Conservation (phyloP, 1,284 basidiomycete species). For the Cutaneotrichosporon cutaneum region DNA sequence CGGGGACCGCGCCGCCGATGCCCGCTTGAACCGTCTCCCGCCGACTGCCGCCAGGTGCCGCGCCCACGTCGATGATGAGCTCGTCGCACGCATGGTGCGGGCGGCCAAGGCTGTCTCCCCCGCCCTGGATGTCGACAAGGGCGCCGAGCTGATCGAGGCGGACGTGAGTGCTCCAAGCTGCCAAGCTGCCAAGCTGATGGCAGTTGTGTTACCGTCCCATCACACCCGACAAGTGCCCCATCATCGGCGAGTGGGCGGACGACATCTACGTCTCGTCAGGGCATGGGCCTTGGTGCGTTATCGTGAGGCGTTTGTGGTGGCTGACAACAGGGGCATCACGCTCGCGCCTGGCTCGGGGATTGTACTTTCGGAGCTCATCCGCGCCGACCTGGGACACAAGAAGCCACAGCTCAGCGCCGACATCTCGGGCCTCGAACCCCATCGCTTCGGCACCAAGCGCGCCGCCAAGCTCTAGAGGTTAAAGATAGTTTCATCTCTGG, state of each 20-base stretch:
- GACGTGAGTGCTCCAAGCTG: constrained; percentile 18
- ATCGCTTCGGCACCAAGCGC: constrained; percentile 13
- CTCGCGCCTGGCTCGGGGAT: constrained; percentile 19
- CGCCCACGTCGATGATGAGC: constrained; percentile 13
- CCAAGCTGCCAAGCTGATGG: not conserved
- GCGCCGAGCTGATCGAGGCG: constrained; percentile 18
- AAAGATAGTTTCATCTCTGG: not conserved
- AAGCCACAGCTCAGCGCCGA: constrained; percentile 12
- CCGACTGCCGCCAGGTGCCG: constrained; percentile 10
- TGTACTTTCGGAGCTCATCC: constrained; percentile 15
- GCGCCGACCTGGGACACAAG: constrained; percentile 9
- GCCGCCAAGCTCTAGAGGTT: constrained; percentile 12
- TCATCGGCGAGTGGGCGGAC: constrained; percentile 17
- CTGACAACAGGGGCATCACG: constrained; percentile 17
- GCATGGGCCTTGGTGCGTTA: constrained; percentile 19
- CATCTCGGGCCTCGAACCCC: constrained; percentile 16
- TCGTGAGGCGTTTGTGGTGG: no score
- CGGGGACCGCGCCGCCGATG: constrained; percentile 14
- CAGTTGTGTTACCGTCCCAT: constrained; percentile 24
- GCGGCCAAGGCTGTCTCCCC: constrained; percentile 11
- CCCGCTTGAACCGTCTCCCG: constrained; percentile 16
- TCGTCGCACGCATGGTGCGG: constrained; percentile 19
- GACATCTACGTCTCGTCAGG: constrained; percentile 17
- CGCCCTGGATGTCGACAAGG: constrained; percentile 13
- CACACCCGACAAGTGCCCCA: constrained; percentile 18